A percentile compares a stretch with the other conserved stretches of the same genome.
phyloP scores from a whole-genome alignment of 345 rosid species.

The Populus alba region DNA sequence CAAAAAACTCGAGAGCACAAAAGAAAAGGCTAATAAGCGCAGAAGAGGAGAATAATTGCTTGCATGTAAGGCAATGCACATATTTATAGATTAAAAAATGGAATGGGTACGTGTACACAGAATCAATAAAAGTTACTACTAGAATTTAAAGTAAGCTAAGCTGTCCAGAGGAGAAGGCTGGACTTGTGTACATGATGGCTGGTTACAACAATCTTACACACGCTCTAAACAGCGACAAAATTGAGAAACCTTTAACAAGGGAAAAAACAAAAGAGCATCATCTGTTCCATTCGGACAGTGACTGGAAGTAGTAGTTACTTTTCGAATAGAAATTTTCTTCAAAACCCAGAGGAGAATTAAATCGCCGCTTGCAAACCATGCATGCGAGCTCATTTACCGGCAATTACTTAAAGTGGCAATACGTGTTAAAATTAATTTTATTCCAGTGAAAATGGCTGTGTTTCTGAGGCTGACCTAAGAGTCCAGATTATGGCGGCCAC shows the following conservation, averaged over 20 bases:
- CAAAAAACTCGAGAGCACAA: background rate
- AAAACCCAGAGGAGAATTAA: no score
- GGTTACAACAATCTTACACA: no score
- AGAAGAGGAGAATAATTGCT: background rate
- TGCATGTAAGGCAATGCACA: background rate
- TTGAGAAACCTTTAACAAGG: background rate
- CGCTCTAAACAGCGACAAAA: background rate
- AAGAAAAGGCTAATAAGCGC: background rate
- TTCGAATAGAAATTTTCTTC: no score
- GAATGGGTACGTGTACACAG: background rate
- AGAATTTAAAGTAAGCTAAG: background rate
- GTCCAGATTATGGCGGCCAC: no score
- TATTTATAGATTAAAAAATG: constrained; percentile 15
- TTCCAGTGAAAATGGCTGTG: no score
- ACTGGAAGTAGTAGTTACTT: background rate
- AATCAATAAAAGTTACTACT: no score
- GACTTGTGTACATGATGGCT: background rate
- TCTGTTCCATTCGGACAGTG: background rate
- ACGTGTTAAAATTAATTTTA: no score
- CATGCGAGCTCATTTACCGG: no score
- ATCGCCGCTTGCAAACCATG: no score
- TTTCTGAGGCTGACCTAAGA: no score
- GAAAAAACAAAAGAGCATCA: background rate
- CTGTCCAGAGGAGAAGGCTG: background rate
- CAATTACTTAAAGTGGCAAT: no score